Evolutionary conservation across 495 filamentous ascomycete species (phyloP), one percentile per base, ranked within the genome.

Genomic region (Trichoderma erinaceum): DNA sequence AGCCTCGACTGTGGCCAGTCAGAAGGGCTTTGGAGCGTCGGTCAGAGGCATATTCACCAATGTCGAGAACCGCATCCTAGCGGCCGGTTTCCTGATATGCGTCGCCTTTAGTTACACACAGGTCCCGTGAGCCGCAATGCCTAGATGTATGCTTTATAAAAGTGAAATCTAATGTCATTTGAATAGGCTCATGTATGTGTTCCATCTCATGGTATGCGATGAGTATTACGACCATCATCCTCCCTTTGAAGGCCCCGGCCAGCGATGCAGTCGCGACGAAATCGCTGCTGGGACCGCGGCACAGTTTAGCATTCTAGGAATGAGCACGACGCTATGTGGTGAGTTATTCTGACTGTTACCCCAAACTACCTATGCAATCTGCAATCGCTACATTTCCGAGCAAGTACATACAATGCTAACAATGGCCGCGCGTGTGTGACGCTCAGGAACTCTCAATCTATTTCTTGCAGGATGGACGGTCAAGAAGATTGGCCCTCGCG

Each of bases 191-290:
- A 81, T 86, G 67, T 86, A 86, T 68, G 83, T 81, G 18, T 86
- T 87, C 67, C 80, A 83, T 52, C 70, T 85, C 23, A 86, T 87
- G 84, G 81, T 81, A 67, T 87, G 85, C 73, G 82, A 86, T 58
- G 79, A 80, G 64, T 87, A 83, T 73, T 87, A 86, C 73, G 50
- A 41, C 23, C 76, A 73, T 16, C 76, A 82, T 44, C 78, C 84
- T 41, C 77, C 74, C 7, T 76, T 69, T 41, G 32, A 70, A 16
- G 74, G 77, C 16, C 27, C 70, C 41, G 72, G 77, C 29, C 77
- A 82, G 63, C 79, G 82, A 15, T 87, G 85, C 68, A 73, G 70
- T 41, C 74, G 77, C 27, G 77, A 77, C 25, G 77, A 80, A 64
- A 85, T 87, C 66, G 78, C 84, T 29, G 84, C 84, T n/a, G 76